Base-by-base conservation (phyloP, 1,284 basidiomycete genomes). In the Exobasidium rhododendri region DNA sequence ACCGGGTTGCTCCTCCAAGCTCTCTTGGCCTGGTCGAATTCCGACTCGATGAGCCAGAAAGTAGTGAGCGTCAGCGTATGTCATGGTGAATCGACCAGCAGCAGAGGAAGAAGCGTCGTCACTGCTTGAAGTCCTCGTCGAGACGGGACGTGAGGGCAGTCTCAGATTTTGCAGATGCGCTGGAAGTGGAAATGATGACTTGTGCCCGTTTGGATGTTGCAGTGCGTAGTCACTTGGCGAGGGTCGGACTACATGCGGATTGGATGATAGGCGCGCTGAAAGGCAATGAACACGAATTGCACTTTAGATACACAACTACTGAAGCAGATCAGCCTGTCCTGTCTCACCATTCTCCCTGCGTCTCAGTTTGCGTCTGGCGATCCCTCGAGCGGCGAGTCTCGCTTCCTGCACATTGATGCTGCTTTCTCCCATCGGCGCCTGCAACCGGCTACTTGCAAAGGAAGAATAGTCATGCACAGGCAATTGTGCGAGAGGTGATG, bases 81-180 rank as follows among this genome's bases (percentile, higher is more conserved):
- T 65, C 35, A 68, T 68, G 0, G 68, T 67, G 44, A 75, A 75
- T 7, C 74, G 68, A 7, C 75, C 75, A 31, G 61, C 57, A 4
- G 58, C 61, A 0, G 74, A 69, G 2, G 54, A 62, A 2, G 35
- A 4, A 1, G 67, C 45, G 22, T 73, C 69, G 45, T 65, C 57
- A 0, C 3, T 20, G 1, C 17, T 30, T 59, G 11, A 43, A 11
- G 13, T n/a, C 46, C n/a, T 17, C 46, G 63, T n/a, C 28, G 50
- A 10, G 10, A 40, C 10, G n/a, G n/a, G n/a, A 40, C 35, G 35
- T 10, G 35, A 40, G 17, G 35, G 35, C 7, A 40, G 35, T 40
- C 17, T 40, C 7, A 40, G 17, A 40, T 40, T 7, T 28, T 50
- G 47, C 29, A 63, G n/a, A n/a, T 58, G 26, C 13, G 49, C 29